Base-by-base conservation (phyloP, 2,329 filamentous ascomycete species). In the Parafenestella ontariensis region DNA sequence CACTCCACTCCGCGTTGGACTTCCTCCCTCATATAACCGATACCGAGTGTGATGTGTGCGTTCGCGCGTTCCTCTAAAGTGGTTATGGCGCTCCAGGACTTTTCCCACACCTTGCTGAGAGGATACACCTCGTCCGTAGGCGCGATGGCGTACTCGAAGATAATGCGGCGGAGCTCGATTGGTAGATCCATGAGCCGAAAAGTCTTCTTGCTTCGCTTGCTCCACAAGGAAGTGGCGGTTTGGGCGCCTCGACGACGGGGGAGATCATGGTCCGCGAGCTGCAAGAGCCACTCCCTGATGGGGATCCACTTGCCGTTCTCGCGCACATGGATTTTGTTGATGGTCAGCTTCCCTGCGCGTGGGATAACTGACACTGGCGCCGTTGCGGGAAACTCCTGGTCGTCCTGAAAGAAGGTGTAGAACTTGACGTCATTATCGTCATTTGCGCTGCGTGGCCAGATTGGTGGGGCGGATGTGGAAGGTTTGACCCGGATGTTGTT, bases 321-420 rank as follows among this genome's bases (percentile, higher is more conserved):
- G 17, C 40, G 31, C 4, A 52, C 41, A 26, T 46, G 41, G n/a
- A 52, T 26, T 21, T 40, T 52, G 20, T 45, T 24, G 4, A n/a
- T n/a, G 2, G 33, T 52, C 3, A 52, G 33, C 15, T 15, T 11
- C 4, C 42, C 29, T 10, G 18, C 11, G 9, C 23, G 49, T 18
- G 49, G 40, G 4, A 39, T 29, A 15, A 52, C 18, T 11, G 13
- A 13, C 3, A 46, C n/a, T 1, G 49, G 18, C 8, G 31, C 49
- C 4, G 49, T 52, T 9, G 33, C 40, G 1, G 49, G 42, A 17
- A 45, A 40, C 31, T 46, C 49, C 2, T 45, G 20, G 4, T 40
- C 31, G 28, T 46, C 42, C n/a, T 39, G 40, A 31, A 46, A 52
- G 33, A 47, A 47, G 6, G 49, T 45, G 34, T 52, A 52, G 15